phyloP scores from a whole-genome alignment of 2,329 filamentous ascomycete species.

The Penicillium sp. region DNA sequence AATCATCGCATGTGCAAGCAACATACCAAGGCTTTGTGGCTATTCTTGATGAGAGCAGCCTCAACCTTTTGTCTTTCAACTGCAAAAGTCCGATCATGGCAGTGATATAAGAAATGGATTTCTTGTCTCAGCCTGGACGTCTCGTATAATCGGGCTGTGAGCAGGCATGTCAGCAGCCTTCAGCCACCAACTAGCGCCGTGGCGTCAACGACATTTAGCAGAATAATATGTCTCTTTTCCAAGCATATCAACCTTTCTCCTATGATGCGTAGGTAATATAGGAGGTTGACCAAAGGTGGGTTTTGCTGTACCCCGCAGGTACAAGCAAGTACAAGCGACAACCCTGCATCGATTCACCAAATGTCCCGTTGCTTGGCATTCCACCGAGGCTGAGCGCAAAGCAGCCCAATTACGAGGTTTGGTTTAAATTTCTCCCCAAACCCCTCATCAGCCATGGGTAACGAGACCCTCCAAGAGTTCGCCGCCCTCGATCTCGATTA shows the following conservation, averaged over 20 bases:
- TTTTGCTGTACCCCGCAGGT: not conserved
- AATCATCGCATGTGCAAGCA: not conserved
- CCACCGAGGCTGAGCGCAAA: not conserved
- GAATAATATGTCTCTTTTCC: not conserved
- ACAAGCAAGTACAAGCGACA: not conserved
- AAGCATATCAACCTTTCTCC: not conserved
- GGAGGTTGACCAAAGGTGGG: not conserved
- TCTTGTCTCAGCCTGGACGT: not conserved
- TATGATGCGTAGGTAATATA: not conserved
- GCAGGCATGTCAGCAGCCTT: not conserved
- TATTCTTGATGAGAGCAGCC: not conserved
- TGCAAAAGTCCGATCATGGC: no score
- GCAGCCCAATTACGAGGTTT: not conserved
- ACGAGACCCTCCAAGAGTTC: not conserved
- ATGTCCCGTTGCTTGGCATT: not conserved
- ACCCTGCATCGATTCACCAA: not conserved
- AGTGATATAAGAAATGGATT: not conserved
- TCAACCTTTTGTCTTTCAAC: not conserved
- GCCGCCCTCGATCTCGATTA: conserved; percentile 11
- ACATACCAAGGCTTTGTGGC: not conserved
- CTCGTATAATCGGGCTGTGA: not conserved
- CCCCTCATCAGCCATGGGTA: not conserved
- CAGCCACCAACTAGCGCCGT: not conserved
- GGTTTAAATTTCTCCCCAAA: not conserved
- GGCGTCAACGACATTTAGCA: not conserved